A percentile compares a stretch with the other conserved stretches of the same genome.
Evolutionary conservation across 495 filamentous ascomycete genomes (phyloP).

Genomic region (Parathielavia appendiculata): DNA sequence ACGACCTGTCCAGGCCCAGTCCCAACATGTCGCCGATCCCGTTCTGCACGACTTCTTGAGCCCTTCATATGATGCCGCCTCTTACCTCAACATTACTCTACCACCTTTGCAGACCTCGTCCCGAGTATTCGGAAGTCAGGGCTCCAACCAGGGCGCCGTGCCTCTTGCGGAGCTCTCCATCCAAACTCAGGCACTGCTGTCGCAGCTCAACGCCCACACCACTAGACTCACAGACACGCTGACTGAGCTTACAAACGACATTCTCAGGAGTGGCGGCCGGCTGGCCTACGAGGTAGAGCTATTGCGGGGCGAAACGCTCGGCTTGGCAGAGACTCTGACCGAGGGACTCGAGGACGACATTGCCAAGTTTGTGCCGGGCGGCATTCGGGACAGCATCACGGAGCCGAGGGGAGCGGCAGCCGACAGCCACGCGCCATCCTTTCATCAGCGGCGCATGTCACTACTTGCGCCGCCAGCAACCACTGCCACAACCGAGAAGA

Average conservation of each 20-base stretch:
- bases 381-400: slow-evolving; percentile 31
- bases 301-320: slow-evolving; percentile 75
- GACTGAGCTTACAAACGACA: slow-evolving; percentile 89
- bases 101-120: slow-evolving; percentile 53
- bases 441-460: slow-evolving; percentile 27
- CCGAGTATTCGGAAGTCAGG: background rate
- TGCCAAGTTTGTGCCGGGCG: slow-evolving; percentile 57
- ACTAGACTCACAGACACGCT: slow-evolving; percentile 75
- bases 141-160: slow-evolving; percentile 42
- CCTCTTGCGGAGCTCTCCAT: slow-evolving; percentile 71
- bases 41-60: slow-evolving; percentile 62
- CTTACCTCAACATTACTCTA: slow-evolving; percentile 74
- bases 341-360: slow-evolving; percentile 67
- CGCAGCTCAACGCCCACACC: slow-evolving; percentile 82
- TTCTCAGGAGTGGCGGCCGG: slow-evolving; percentile 76
- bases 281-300: slow-evolving; percentile 95
- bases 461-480: slow-evolving; percentile 11
- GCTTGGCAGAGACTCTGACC: slow-evolving; percentile 68
- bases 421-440: background rate
- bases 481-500: slow-evolving; percentile 7
- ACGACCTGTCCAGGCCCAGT: slow-evolving; percentile 38
- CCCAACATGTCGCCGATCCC: slow-evolving; percentile 55
- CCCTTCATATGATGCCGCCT: slow-evolving; percentile 69
- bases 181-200: slow-evolving; percentile 77
- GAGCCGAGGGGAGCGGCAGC: slow-evolving; percentile 12